Evolutionary conservation across 2,329 filamentous ascomycete species (phyloP), one percentile per base, ranked within the genome.

Genomic region (Fusarium verrucosum): DNA sequence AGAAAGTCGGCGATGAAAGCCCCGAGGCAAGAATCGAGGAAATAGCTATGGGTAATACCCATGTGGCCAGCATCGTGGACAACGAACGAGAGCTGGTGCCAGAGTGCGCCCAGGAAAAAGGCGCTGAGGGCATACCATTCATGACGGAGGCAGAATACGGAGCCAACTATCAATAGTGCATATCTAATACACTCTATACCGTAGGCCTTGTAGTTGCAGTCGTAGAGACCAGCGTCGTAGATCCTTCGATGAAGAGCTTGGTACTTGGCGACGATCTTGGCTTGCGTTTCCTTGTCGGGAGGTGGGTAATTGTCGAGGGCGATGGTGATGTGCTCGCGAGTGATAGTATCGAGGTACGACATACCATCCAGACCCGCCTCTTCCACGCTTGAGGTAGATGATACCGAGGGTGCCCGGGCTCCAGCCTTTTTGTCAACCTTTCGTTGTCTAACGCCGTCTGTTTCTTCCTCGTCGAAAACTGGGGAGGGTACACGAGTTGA

Each of bases 41-140:
- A 88, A 75, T 94, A 98, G 74, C 89, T 84, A 77, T 98, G 94
- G 3, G 95, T 99, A 70, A 99, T 97, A 67, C 92, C 95, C 90
- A 97, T 96, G 77, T 99, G 95, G 8, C 92, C 94, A 46, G 94
- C 92, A 81, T 99, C 95, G 77, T 99, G 95, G 60, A 92, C 95
- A 2, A 90, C 89, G 74, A 99, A 99, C 47, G 94, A 91, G 25
- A 98, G 84, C 75, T 98, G 95, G 74, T 98, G 95, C 94, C 95
- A 98, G 73, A 96, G 85, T 62, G 86, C 83, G 19, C 94, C 95
- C 4, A 98, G 82, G 68, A 89, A 92, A 44, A 91, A 75, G 2
- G 87, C 93, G 54, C 91, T 92, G 4, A 85, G 79, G 43, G 79
- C 81, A 72, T 91, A 94, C 86, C 89, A 92, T 32, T 83, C 83